Evolutionary conservation across 441 rosid species (phyloP).

Genomic region (Erodium texanum): DNA sequence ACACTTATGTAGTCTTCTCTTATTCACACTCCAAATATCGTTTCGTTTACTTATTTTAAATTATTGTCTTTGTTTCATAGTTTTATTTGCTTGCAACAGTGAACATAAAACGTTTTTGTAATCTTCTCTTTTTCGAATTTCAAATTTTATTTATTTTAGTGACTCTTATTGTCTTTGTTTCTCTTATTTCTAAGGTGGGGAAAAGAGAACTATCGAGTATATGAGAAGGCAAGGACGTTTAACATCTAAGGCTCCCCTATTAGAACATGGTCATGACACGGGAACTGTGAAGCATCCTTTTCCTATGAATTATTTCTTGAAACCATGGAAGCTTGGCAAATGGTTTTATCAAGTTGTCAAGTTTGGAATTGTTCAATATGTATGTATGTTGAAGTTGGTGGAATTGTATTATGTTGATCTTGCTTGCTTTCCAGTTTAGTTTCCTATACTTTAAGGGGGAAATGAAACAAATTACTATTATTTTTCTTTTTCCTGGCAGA

Average conservation of each 20-base stretch:
- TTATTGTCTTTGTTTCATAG: background rate
- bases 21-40: background rate
- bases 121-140: background rate
- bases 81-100: background rate
- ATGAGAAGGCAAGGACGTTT: slow-evolving; percentile 86
- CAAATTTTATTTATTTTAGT: background rate
- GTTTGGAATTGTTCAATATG: slow-evolving; percentile 98
- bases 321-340: slow-evolving; percentile 92
- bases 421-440: slow-evolving; percentile 12
- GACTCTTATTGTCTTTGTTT: slow-evolving; percentile 6
- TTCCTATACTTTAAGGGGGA: slow-evolving; percentile 14
- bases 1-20: background rate
- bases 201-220: slow-evolving; percentile 78
- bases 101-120: background rate
- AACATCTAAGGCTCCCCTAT: slow-evolving; percentile 50
- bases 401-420: slow-evolving; percentile 13
- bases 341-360: slow-evolving; percentile 96
- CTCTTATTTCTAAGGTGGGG: slow-evolving; percentile 55
- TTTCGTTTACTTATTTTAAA: too few species aligned
- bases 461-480: background rate
- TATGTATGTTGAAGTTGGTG: slow-evolving; percentile 39
- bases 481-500: slow-evolving; percentile 43
- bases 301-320: slow-evolving; percentile 74
- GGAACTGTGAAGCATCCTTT: slow-evolving; percentile 79
- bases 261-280: slow-evolving; percentile 51